Conservation (phyloP, 2,329 filamentous ascomycete species). For the Fusarium torreyae region DNA sequence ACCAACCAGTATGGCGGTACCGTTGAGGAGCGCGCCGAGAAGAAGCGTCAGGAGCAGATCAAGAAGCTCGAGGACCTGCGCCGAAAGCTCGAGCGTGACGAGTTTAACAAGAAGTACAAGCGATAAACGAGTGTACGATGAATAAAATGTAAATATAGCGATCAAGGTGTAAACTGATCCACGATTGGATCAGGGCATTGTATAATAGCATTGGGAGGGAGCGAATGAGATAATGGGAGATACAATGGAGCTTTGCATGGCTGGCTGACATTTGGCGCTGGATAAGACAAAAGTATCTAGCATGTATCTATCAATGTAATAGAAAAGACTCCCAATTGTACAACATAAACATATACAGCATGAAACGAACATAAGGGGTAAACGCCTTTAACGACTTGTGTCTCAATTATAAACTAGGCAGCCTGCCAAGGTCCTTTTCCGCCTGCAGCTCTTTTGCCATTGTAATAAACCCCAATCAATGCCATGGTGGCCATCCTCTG, state of each 20-base stretch:
- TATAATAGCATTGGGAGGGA: constrained; percentile 41
- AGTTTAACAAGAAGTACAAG: constrained; percentile 61
- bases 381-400: constrained; percentile 37
- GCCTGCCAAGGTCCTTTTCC: constrained; percentile 42
- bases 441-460: constrained; percentile 34
- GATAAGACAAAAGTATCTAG: constrained; percentile 24
- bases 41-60: constrained; percentile 54
- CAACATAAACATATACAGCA: background rate
- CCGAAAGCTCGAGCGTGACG: constrained; percentile 55
- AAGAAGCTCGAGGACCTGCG: constrained; percentile 56
- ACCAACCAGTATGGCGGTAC: constrained; percentile 54
- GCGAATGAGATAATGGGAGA: constrained; percentile 31
- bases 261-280: constrained; percentile 17
- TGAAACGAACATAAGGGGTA: constrained; percentile 15
- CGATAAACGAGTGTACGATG: constrained; percentile 39
- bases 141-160: constrained; percentile 40
- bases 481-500: constrained; percentile 18
- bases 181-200: constrained; percentile 21
- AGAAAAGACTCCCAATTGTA: constrained; percentile 25
- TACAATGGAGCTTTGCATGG: constrained; percentile 26
- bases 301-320: constrained; percentile 39
- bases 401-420: constrained; percentile 46
- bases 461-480: constrained; percentile 21
- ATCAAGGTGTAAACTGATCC: constrained; percentile 22
- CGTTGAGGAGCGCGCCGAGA: constrained; percentile 55